These are phyloP conservation scores for Populus davidiana DNA, from an alignment of 345 rosid species.

Conservation along the genomic window DNA sequence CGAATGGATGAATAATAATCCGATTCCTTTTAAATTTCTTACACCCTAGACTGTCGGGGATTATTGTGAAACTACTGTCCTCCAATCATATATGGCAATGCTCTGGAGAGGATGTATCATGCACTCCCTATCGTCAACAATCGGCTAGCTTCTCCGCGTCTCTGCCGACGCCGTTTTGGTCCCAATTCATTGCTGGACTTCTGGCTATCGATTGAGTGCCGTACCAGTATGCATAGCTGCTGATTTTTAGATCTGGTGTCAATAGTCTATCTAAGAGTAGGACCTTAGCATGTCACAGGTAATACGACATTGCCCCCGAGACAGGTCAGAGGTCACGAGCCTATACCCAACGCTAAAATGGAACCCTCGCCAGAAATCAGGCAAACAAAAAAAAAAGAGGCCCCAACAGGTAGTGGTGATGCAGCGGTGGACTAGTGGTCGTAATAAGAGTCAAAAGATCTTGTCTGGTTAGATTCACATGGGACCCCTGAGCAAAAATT, in stretches of 20 bases:
- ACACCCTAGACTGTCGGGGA: too few relatives aligned
- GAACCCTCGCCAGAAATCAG: constrained; percentile 18
- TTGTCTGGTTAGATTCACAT: constrained; percentile 29
- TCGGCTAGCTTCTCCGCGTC: not conserved
- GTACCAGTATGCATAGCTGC: not conserved
- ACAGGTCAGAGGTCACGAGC: constrained; percentile 20
- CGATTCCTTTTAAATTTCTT: too few relatives aligned
- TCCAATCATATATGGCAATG: not conserved
- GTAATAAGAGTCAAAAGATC: constrained; percentile 12
- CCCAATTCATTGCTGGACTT: not conserved
- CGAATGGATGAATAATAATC: too few relatives aligned
- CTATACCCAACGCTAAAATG: not conserved
- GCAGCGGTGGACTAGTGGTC: not conserved
- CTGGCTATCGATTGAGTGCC: not conserved
- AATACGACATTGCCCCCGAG: not conserved
- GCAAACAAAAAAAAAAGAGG: constrained; percentile 16
- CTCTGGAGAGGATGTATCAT: not conserved
- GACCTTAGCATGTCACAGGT: not conserved
- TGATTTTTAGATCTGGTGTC: not conserved
- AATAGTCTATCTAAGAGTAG: not conserved
- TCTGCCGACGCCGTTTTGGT: not conserved
- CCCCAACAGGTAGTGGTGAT: not conserved
- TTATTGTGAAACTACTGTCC: too few relatives aligned
- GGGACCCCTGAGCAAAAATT: constrained; percentile 25
- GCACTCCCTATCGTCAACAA: too few relatives aligned